These are phyloP conservation scores for Streptanthus diversifolius DNA, from an alignment of 345 rosid species.

Conservation along the genomic window DNA sequence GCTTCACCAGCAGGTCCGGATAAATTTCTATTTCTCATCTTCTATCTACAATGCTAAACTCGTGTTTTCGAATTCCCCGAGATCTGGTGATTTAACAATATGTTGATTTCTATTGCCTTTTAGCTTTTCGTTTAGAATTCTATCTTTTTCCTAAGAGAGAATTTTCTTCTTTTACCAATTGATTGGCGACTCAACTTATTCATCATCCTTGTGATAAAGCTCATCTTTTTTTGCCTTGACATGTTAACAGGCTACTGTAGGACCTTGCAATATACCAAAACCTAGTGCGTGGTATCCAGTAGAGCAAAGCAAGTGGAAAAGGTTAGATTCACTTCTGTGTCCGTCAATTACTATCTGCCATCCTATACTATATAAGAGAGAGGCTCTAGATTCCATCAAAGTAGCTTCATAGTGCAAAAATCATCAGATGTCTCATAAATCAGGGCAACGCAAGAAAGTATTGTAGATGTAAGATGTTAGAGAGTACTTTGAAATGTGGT, in stretches of 20 bases:
- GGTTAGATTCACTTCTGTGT: slow-evolving; percentile 47
- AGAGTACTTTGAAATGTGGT: neutral
- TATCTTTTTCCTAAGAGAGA: neutral
- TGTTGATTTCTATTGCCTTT: neutral
- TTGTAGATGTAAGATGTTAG: neutral
- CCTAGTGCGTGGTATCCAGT: slow-evolving; percentile 90
- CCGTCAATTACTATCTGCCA: neutral
- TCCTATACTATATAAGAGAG: neutral
- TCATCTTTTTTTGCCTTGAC: neutral
- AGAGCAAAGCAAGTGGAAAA: slow-evolving; percentile 89
- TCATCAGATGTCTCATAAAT: neutral
- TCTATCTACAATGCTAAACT: neutral
- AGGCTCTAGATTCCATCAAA: neutral
- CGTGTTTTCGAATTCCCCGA: neutral
- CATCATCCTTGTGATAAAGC: neutral
- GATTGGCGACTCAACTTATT: neutral
- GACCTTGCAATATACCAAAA: slow-evolving; percentile 75
- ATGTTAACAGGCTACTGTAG: slow-evolving; percentile 67
- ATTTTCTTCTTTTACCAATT: neutral
- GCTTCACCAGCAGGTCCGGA: slow-evolving; percentile 69
- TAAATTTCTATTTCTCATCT: neutral
- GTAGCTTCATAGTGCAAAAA: neutral
- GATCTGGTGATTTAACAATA: neutral
- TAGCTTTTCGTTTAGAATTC: neutral
- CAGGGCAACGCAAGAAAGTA: neutral